Evolutionary conservation across 768 basidiomycete genomes (phyloP), one percentile per base, ranked within the genome.

Genomic region (Tylopilus cervinicoccineus): DNA sequence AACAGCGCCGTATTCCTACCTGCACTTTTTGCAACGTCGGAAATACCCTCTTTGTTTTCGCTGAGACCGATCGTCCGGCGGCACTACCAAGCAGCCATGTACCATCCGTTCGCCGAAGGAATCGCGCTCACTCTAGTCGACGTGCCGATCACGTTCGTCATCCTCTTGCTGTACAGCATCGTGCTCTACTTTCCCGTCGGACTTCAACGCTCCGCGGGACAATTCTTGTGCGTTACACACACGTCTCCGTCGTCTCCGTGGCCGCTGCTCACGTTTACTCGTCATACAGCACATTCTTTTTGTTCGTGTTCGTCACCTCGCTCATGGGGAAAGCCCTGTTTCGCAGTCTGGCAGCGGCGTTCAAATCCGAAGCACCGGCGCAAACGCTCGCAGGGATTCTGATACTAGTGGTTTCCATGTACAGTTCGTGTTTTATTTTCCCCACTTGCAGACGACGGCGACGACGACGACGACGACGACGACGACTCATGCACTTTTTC

Each of bases 271-370:
- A 48, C n/a, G 8, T 22, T 11, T 47, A 3, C 11, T 13, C 24
- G 5, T 17, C 1, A 27, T 10, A 34, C 12, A 86, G 84, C 60
- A 77, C 73, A 20, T 81, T 76, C 62, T 75, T 78, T 60, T 60
- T 89, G 19, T 78, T 83, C 50, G 56, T 81, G n/a, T 72, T 81
- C 43, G 64, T 72, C 4, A 76, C 82, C 50, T 75, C 82, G 28
- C 44, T 89, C 20, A 67, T 81, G 8, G 85, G 91, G 78, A 84
- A 84, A 63, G 81, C 80, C 0, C 83, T 84, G 74, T 94, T 91
- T 76, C 76, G 89, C 23, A 72, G 73, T 0, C 57, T 88, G 11
- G 82, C 83, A 1, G 81, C 86, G 0, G 72, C 72, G 6, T 81
- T 84, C 59, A 72, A 72, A 38, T 70, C 73, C 9, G 77, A 79